These are phyloP conservation scores for Colletotrichum chrysophilum DNA, from an alignment of 2,329 filamentous ascomycete species.

Conservation along the genomic window DNA sequence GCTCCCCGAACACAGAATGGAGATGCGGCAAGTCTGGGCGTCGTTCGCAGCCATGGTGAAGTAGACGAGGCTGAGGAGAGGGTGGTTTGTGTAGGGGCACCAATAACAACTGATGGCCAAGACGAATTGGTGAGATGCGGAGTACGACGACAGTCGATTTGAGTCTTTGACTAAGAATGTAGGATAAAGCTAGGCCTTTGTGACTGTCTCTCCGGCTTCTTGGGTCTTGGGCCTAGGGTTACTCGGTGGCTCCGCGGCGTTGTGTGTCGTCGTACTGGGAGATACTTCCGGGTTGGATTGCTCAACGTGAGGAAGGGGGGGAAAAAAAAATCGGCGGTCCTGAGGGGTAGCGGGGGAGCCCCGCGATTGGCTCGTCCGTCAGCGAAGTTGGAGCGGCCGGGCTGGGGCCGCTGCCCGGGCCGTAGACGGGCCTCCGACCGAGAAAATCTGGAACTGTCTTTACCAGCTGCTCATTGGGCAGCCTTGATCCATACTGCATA, in stretches of 20 bases:
- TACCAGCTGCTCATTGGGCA: not conserved
- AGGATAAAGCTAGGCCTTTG: not conserved
- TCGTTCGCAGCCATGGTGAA: not conserved
- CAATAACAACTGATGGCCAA: not conserved
- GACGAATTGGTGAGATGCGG: not conserved
- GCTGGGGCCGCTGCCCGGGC: not conserved
- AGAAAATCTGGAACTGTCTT: not conserved
- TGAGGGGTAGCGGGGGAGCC: not conserved
- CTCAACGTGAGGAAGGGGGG: not conserved
- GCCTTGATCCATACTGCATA: not conserved
- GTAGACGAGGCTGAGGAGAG: not conserved
- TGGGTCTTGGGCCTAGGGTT: not conserved
- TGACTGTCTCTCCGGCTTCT: not conserved
- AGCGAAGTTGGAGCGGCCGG: not conserved
- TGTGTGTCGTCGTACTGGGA: not conserved
- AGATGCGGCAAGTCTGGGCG: slow-evolving; percentile 51
- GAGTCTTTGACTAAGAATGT: not conserved
- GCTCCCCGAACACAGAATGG: slow-evolving; percentile 74
- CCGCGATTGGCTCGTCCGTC: not conserved
- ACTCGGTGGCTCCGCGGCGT: not conserved
- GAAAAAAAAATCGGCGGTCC: not conserved
- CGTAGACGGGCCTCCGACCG: not conserved
- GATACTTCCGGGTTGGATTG: not conserved
- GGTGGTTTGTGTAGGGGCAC: not conserved
- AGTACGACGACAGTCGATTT: not conserved